Percentiles rank a stretch among this genome's conserved stretches.
Evolutionary conservation across 768 basidiomycete species (phyloP).

Genomic region (Gymnopilus junonius): DNA sequence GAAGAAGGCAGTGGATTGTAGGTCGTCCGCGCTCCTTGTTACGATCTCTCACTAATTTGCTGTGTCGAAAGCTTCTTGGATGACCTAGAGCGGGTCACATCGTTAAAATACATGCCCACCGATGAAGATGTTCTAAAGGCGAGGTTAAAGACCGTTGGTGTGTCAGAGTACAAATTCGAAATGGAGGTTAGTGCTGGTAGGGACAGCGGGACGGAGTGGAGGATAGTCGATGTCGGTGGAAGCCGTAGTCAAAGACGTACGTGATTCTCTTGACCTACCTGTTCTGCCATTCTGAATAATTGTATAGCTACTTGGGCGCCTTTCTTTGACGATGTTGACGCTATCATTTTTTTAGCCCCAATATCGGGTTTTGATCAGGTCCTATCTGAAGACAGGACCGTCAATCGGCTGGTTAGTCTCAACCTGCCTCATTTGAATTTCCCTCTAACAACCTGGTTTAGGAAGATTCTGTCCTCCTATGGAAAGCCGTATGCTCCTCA

Average conservation of each 20-base stretch:
- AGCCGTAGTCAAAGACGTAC: slow-evolving; percentile 60
- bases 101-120: slow-evolving; percentile 65
- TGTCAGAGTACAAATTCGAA: slow-evolving; percentile 81
- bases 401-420: slow-evolving; percentile 59
- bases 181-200: slow-evolving; percentile 63
- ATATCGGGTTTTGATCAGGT: slow-evolving; percentile 78
- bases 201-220: slow-evolving; percentile 69
- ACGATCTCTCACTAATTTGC: slow-evolving; percentile 3
- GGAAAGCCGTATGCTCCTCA: slow-evolving; percentile 86
- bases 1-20: slow-evolving; percentile 81
- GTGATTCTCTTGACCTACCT: slow-evolving; percentile 8
- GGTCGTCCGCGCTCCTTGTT: slow-evolving; percentile 30
- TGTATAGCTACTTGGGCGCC: slow-evolving; percentile 64
- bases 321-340: slow-evolving; percentile 77
- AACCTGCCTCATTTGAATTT: neutral
- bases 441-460: slow-evolving; percentile 26
- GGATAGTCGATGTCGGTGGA: slow-evolving; percentile 80
- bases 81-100: slow-evolving; percentile 67
- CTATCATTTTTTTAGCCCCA: slow-evolving; percentile 79
- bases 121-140: slow-evolving; percentile 83
- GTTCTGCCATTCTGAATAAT: neutral
- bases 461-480: slow-evolving; percentile 90
- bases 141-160: slow-evolving; percentile 76
- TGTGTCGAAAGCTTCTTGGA: slow-evolving; percentile 62
- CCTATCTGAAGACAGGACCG: slow-evolving; percentile 61